Evolutionary conservation across 208 protist genomes (phyloP).

Genomic region (Hexamita inflata): DNA sequence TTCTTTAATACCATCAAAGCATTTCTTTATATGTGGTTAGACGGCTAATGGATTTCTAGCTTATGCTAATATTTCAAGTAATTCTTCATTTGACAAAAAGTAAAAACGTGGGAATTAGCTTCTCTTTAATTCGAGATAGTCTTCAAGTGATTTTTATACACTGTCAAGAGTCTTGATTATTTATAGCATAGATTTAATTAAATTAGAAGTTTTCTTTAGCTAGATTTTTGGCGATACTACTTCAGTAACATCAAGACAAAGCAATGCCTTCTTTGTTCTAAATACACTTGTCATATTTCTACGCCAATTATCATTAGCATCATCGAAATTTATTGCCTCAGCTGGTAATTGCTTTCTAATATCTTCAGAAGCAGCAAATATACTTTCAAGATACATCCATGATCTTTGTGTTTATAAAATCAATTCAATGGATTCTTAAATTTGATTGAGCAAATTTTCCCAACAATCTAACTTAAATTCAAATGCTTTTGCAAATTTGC

Average conservation of each 20-base stretch:
- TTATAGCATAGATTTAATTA: slow-evolving; percentile 8
- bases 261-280: background rate
- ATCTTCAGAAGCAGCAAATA: slow-evolving; percentile 34
- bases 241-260: slow-evolving; percentile 19
- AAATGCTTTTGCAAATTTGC: slow-evolving; percentile 16
- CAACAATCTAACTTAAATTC: slow-evolving; percentile 23
- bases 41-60: slow-evolving; percentile 47
- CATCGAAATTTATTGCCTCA: slow-evolving; percentile 18
- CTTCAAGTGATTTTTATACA: slow-evolving; percentile 78
- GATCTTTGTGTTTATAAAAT: slow-evolving; percentile 17
- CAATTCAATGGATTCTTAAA: slow-evolving; percentile 18
- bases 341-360: slow-evolving; percentile 28
- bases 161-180: slow-evolving; percentile 55
- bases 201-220: background rate
- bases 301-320: slow-evolving; percentile 19
- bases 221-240: background rate
- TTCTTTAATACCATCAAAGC: slow-evolving; percentile 41
- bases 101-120: slow-evolving; percentile 53
- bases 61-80: slow-evolving; percentile 81
- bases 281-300: slow-evolving; percentile 7
- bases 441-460: background rate
- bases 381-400: slow-evolving; percentile 38
- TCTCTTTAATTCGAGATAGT: slow-evolving; percentile 67
- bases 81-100: slow-evolving; percentile 63
- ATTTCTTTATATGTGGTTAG: slow-evolving; percentile 51